Conservation (phyloP, 192 early-diverging fungal species). For the Endogone sp. region DNA sequence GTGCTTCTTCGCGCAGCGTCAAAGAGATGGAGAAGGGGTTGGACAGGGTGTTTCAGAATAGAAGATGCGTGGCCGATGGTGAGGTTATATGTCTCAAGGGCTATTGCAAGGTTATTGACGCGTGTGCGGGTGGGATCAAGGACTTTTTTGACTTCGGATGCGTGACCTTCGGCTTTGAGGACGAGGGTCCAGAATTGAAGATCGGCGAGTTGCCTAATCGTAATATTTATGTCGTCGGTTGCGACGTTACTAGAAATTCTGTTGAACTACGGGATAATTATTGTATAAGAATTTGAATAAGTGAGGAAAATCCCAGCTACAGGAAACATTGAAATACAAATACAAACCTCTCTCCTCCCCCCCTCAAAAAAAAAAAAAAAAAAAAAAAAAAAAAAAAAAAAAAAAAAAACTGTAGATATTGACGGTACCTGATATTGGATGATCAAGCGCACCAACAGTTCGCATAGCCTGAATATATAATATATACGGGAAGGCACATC, state of each 20-base stretch:
- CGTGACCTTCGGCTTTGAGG: neutral
- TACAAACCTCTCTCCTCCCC: too few species aligned
- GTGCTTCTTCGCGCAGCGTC: neutral
- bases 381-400: too few species aligned
- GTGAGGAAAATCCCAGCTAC: too few species aligned
- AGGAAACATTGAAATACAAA: too few species aligned
- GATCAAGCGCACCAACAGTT: neutral
- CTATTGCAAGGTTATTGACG: neutral
- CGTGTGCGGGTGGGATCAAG: neutral
- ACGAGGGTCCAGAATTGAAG: neutral
- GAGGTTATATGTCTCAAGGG: neutral
- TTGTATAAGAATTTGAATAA: too few species aligned
- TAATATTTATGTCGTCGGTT: neutral
- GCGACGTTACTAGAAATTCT: too few species aligned
- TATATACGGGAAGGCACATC: neutral
- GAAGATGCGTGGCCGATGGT: neutral
- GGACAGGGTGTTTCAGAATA: neutral
- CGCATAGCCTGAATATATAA: neutral
- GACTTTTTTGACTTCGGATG: neutral
- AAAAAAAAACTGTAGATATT: neutral
- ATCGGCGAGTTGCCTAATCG: neutral
- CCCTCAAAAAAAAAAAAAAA: too few species aligned
- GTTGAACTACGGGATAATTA: too few species aligned
- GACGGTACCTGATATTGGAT: neutral
- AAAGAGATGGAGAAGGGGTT: neutral